phyloP scores from a whole-genome alignment of 2,329 filamentous ascomycete genomes.

The Coniochaeta ligniaria region DNA sequence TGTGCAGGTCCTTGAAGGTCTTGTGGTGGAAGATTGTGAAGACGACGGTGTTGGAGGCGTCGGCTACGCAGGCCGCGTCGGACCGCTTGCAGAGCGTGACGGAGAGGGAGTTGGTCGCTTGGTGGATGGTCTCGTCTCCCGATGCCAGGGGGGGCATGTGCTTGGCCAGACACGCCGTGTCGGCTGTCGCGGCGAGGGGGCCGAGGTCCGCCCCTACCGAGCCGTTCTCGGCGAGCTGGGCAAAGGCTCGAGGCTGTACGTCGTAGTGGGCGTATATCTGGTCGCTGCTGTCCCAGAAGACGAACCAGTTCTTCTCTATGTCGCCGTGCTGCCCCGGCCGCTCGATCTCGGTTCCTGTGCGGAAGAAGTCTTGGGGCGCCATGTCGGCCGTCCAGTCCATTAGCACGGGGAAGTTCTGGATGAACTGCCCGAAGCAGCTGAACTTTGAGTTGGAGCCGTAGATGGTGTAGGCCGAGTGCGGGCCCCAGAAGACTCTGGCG shows the following conservation, averaged over 20 bases:
- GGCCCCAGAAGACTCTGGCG: constrained; percentile 49
- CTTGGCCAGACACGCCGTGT: constrained; percentile 36
- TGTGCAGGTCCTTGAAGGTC: constrained; percentile 36
- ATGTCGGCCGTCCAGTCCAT: constrained; percentile 30
- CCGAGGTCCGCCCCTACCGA: constrained; percentile 42
- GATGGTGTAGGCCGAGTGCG: constrained; percentile 37
- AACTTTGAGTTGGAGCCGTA: constrained; percentile 48
- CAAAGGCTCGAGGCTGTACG: constrained; percentile 41
- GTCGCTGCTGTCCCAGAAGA: constrained; percentile 47
- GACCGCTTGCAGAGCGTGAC: constrained; percentile 45
- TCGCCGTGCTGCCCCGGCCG: constrained; percentile 33
- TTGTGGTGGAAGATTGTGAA: constrained; percentile 50
- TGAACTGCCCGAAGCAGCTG: constrained; percentile 51
- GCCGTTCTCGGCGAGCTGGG: constrained; percentile 35
- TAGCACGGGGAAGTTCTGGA: constrained; percentile 44
- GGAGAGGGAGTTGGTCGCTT: constrained; percentile 51
- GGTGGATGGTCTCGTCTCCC: constrained; percentile 42
- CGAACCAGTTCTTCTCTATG: constrained; percentile 57
- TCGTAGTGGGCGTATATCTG: constrained; percentile 47
- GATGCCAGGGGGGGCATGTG: constrained; percentile 31
- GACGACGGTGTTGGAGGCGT: constrained; percentile 44
- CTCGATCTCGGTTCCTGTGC: constrained; percentile 39
- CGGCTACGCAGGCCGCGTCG: constrained; percentile 33
- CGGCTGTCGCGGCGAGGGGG: constrained; percentile 22
- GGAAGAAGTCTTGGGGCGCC: constrained; percentile 25